Evolutionary conservation across 768 basidiomycete genomes (phyloP).

Genomic region (Chalciporus chontae): DNA sequence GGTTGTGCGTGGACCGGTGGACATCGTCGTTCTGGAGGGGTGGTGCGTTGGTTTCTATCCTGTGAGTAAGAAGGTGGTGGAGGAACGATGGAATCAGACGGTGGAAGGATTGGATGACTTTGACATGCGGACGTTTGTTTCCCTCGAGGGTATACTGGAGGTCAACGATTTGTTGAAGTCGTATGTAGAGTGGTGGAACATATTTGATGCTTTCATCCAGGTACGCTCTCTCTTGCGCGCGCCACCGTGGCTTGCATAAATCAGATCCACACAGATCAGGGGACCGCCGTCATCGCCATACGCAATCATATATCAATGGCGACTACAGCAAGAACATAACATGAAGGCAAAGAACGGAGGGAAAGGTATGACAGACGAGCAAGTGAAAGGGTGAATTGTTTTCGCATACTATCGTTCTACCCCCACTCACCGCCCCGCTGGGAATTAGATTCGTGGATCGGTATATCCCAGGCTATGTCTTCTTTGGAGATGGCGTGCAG

Average conservation of each 20-base stretch:
- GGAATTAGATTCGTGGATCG: slow-evolving; percentile 78
- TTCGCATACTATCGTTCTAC: slow-evolving; percentile 2
- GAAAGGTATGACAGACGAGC: slow-evolving; percentile 80
- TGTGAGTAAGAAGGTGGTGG: slow-evolving; percentile 47
- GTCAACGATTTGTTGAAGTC: slow-evolving; percentile 59
- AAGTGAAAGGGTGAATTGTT: slow-evolving; percentile 53
- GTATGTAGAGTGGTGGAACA: slow-evolving; percentile 67
- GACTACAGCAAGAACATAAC: slow-evolving; percentile 82
- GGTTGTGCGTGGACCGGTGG: slow-evolving; percentile 49
- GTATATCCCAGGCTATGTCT: slow-evolving; percentile 92
- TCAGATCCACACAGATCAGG: slow-evolving; percentile 31
- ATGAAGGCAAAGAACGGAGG: slow-evolving; percentile 89
- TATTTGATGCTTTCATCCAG: slow-evolving; percentile 75
- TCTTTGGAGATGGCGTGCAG: slow-evolving; percentile 64
- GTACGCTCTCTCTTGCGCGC: slow-evolving; percentile 35
- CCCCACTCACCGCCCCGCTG: background rate
- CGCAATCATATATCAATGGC: slow-evolving; percentile 78
- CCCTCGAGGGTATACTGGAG: slow-evolving; percentile 52
- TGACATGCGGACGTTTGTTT: slow-evolving; percentile 35
- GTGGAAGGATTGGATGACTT: slow-evolving; percentile 27
- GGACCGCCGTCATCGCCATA: slow-evolving; percentile 36
- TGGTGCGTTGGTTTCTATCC: slow-evolving; percentile 93
- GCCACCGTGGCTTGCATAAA: slow-evolving; percentile 2
- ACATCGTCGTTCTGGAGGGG: slow-evolving; percentile 91
- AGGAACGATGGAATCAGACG: slow-evolving; percentile 45